Base-by-base conservation (phyloP, 1,284 basidiomycete species). In the Cystobasidium slooffiae region DNA sequence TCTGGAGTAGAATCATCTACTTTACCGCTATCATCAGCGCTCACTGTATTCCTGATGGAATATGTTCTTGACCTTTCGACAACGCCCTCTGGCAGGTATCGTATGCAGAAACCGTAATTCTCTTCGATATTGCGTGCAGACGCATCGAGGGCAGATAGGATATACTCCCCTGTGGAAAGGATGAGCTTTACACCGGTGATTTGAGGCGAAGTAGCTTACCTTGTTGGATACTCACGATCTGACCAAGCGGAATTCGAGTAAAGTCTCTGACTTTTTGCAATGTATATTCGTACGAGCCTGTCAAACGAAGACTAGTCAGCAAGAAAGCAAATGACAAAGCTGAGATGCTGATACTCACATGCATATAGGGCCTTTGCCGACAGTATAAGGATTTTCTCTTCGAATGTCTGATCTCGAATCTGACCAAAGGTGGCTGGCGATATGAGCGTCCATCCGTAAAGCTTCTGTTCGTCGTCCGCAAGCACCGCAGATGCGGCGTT, bases 401-500 rank as follows among this genome's bases (percentile, higher is more conserved):
- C 94, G 78, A 91, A 93, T 79, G 88, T 90, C 67, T 90, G 86
- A 22, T 55, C 59, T 88, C 88, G n/a, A 90, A 82, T 80, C 85
- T 90, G 52, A 79, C 92, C 91, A 55, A 92, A 81, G 75, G 91
- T 88, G 76, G 89, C 87, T 0, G 96, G 95, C 0, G 93, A 88
- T 78, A 97, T 89, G 24, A 98, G 81, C 0, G 94, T 97, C 95
- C 96, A 98, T 0, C 93, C 96, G 3, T 87, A 90, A 3, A 94
- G 80, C 49, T 92, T 83, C 5, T 87, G 84, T 81, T 98, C 96
- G 22, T 90, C 92, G 77, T 94, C 92, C 7, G 86, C 84, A 10
- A 97, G 82, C 10, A 96, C 90, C 20, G 92, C 87, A 0, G 89
- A 88, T 1, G 93, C 89, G 65, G 90, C 91, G 0, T 90, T 93